Percentiles rank a stretch among this genome's conserved stretches.
phyloP scores from a whole-genome alignment of 495 filamentous ascomycete genomes.

The Neurospora terricola region DNA sequence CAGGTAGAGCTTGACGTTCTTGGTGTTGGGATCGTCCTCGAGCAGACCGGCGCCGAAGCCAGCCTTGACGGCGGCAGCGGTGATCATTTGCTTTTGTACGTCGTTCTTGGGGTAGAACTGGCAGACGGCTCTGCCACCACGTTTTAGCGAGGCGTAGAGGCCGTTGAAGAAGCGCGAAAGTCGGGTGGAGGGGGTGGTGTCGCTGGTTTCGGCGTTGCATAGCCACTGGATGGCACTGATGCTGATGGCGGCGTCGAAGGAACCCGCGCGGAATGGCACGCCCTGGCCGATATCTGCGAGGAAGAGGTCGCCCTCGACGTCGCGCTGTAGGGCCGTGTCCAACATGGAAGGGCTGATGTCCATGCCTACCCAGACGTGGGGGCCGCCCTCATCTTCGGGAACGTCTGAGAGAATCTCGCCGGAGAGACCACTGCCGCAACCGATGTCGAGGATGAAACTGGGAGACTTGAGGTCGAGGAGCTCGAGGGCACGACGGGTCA shows the following conservation, averaged over 20 bases:
- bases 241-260: conserved; percentile 89
- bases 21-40: conserved; percentile 92
- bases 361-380: conserved; percentile 91
- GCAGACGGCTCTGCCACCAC: conserved; percentile 86
- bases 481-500: conserved; percentile 86
- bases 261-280: conserved; percentile 83
- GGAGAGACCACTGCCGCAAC: conserved; percentile 89
- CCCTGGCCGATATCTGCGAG: conserved; percentile 93
- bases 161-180: conserved; percentile 82
- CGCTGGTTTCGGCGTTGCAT: conserved; percentile 85
- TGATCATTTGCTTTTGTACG: conserved; percentile 83
- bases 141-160: conserved; percentile 72
- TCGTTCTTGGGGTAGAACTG: conserved; percentile 98
- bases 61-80: conserved; percentile 74
- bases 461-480: conserved; percentile 75
- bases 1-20: conserved; percentile 89
- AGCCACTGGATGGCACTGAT: conserved; percentile 97
- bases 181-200: conserved; percentile 66
- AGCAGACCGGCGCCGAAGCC: conserved; percentile 92
- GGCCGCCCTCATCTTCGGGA: conserved; percentile 57
- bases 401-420: conserved; percentile 79
- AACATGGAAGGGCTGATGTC: conserved; percentile 92
- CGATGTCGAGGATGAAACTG: conserved; percentile 85
- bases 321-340: conserved; percentile 79
- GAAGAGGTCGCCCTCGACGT: conserved; percentile 84